These are phyloP conservation scores for Diospyros lotus DNA, from an alignment of 148 eudicot genomes.

Conservation along the genomic window DNA sequence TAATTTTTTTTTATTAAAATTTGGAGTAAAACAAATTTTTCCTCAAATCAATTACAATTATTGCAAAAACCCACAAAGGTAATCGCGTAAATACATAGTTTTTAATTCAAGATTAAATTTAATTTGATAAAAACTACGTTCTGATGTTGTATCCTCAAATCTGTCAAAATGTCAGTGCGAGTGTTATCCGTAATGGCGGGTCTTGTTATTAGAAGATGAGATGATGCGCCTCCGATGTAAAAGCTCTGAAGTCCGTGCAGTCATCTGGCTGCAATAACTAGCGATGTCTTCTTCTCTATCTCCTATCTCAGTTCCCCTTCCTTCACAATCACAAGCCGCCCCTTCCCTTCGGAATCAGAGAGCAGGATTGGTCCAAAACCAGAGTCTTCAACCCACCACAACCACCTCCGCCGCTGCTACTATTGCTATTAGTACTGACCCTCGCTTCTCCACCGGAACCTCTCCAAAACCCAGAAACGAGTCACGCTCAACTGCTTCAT, in stretches of 20 bases:
- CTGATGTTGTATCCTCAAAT: no score
- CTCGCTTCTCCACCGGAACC: slow-evolving; percentile 19
- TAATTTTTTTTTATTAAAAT: no score
- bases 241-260: neutral
- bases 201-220: no score
- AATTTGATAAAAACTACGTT: no score
- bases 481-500: slow-evolving; percentile 36
- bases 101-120: no score
- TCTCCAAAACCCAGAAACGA: slow-evolving; percentile 29
- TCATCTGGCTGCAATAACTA: neutral
- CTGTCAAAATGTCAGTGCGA: no score
- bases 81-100: no score
- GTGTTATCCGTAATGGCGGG: no score
- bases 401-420: slow-evolving; percentile 3
- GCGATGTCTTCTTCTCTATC: slow-evolving; percentile 15
- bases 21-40: no score
- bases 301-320: slow-evolving; percentile 7
- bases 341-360: slow-evolving; percentile 17
- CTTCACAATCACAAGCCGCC: slow-evolving; percentile 11
- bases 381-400: slow-evolving; percentile 12
- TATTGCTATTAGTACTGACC: neutral
- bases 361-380: neutral
- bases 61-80: no score
- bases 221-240: no score
- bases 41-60: no score